Base-by-base conservation (phyloP, 441 rosid genomes). In the Melastoma candidum region DNA sequence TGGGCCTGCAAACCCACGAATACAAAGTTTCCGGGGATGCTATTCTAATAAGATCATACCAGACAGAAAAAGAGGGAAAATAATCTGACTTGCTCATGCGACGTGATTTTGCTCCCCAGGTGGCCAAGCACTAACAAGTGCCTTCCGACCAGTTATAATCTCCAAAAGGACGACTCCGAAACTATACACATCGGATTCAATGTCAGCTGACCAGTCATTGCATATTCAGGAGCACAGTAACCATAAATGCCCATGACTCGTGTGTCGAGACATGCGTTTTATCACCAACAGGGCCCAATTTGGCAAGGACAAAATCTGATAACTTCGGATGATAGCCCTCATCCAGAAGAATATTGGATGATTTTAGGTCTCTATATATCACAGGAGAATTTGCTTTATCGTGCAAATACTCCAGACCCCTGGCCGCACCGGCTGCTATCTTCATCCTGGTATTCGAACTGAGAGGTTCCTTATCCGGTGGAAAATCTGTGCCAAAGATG, bases 221-320 rank as follows among this genome's bases (percentile, higher is more conserved):
- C 98, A 64, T 92, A 92, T 57, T 92, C 98, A 0, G 98, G 98
- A 41, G 98, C 98, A 78, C 98, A 92, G 55, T 92, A 92, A 63
- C 97, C 98, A 48, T 92, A 88, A 27, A 97, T 92, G 13, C 98
- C 98, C 98, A 92, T 92, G 54, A 92, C 98, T 50, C 98, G 94
- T 3, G 94, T 3, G 22, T 17, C 12, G 98, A 92, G 65, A 92
- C 98, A 47, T 92, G 98, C 44, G 98, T 92, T 67, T 92, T 88
- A 66, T 92, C 98, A 24, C 98, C 98, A 27, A 92, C 98, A 17
- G 98, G 98, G 10, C 98, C 98, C 36, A 92, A 72, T 69, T 92
- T 92, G 14, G 98, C 98, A 43, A 92, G 81, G 54, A 97, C 98
- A 17, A 92, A 92, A 71, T 92, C 98, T 7, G 98, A 92, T 71